phyloP scores from a whole-genome alignment of 1,139 yeast genomes.

The Suhomyces bokatorum region DNA sequence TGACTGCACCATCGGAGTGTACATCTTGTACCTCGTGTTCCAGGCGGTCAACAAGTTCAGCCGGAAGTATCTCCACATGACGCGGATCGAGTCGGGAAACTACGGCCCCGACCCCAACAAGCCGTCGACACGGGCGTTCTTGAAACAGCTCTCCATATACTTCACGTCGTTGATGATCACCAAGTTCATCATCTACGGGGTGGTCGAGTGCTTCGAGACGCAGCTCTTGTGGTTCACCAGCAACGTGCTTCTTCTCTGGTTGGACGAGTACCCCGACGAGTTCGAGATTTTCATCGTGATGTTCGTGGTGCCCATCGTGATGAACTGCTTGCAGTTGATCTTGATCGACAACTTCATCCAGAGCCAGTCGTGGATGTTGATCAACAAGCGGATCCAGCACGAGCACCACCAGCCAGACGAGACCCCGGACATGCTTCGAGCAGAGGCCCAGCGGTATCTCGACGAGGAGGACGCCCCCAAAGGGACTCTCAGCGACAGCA shows the following conservation, averaged over 20 bases:
- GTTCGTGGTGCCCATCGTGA: constrained; percentile 72
- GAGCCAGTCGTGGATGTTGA: constrained; percentile 34
- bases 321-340: constrained; percentile 86
- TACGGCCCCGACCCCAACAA: constrained; percentile 63
- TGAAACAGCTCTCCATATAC: constrained; percentile 74
- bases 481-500: background rate
- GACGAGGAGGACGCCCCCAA: constrained; percentile 7
- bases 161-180: constrained; percentile 64
- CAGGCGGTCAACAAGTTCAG: constrained; percentile 46
- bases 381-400: constrained; percentile 23
- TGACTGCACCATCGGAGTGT: constrained; percentile 96
- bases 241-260: constrained; percentile 63
- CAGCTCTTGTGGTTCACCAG: constrained; percentile 49
- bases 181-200: constrained; percentile 49
- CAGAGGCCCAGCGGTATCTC: constrained; percentile 9
- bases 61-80: constrained; percentile 31
- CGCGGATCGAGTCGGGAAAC: constrained; percentile 75
- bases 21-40: constrained; percentile 63
- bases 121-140: constrained; percentile 64
- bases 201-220: constrained; percentile 42
- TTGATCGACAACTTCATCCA: constrained; percentile 87
- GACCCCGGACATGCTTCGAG: constrained; percentile 16
- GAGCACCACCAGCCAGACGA: constrained; percentile 17
- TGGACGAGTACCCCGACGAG: constrained; percentile 71
- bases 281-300: constrained; percentile 84